Evolutionary conservation across 352 stramenopile species (phyloP).

Genomic region (Lagenidium sp.): DNA sequence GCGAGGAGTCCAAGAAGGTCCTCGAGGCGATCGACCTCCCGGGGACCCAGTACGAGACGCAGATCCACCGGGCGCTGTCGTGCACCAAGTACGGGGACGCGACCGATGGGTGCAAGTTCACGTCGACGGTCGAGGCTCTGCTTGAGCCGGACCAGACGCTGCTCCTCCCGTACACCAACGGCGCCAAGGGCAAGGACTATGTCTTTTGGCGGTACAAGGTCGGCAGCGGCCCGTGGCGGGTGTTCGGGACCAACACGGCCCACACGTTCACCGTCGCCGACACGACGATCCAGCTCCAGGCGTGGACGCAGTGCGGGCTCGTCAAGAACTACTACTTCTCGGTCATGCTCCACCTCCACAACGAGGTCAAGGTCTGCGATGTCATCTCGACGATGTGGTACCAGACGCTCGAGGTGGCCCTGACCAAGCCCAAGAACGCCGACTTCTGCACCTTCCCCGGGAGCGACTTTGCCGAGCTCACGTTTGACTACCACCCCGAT

Average conservation of each 20-base stretch:
- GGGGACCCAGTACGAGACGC: not conserved
- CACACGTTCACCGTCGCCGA: slow-evolving; percentile 2
- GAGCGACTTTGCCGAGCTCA: slow-evolving; percentile 33
- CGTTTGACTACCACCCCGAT: slow-evolving; percentile 19
- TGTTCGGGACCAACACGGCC: not conserved
- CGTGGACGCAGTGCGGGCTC: slow-evolving; percentile 49
- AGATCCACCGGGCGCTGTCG: slow-evolving; percentile 1
- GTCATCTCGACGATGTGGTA: slow-evolving; percentile 66
- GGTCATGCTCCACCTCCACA: slow-evolving; percentile 41
- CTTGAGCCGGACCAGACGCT: not conserved
- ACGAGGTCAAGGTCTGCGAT: slow-evolving; percentile 29
- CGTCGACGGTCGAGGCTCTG: not conserved
- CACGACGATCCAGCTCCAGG: slow-evolving; percentile 23
- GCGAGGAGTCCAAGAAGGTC: not conserved
- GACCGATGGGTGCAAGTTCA: slow-evolving; percentile 2
- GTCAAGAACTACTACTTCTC: slow-evolving; percentile 35
- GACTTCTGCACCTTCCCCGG: slow-evolving; percentile 40
- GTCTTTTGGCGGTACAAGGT: slow-evolving; percentile 17
- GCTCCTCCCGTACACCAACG: not conserved
- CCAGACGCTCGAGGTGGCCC: slow-evolving; percentile 28
- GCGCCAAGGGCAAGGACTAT: not conserved
- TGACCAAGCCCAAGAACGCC: slow-evolving; percentile 10
- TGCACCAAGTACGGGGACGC: not conserved
- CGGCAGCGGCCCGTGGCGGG: slow-evolving; percentile 6
- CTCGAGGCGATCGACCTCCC: not conserved